phyloP scores from a whole-genome alignment of 2,329 filamentous ascomycete genomes.

The Dothiorella sarmentorum region DNA sequence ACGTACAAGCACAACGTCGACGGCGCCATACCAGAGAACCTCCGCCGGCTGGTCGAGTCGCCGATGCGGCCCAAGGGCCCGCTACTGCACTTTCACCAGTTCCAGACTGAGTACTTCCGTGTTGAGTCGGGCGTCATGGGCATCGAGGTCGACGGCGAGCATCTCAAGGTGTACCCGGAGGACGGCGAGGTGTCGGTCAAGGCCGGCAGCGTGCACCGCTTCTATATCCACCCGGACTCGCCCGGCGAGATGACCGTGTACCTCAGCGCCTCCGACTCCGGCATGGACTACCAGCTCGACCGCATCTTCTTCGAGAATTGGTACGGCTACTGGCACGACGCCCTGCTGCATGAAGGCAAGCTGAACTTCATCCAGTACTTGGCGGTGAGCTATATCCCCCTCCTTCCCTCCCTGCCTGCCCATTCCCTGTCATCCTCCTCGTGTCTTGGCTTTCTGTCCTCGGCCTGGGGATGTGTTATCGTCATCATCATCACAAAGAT shows the following conservation, averaged over 20 bases:
- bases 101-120: conserved; percentile 28
- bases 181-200: conserved; percentile 18
- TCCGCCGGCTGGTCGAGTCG: conserved; percentile 21
- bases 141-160: conserved; percentile 26
- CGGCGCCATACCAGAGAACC: conserved; percentile 19
- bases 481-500: no score
- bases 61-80: conserved; percentile 19
- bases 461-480: no score
- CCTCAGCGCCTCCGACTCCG: conserved; percentile 27
- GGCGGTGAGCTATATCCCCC: no score
- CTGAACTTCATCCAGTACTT: conserved; percentile 34
- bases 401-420: background rate
- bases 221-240: conserved; percentile 21
- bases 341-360: conserved; percentile 26
- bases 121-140: conserved; percentile 26
- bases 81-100: conserved; percentile 28
- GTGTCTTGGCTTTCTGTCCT: no score
- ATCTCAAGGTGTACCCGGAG: background rate
- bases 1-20: conserved; percentile 24
- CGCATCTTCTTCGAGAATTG: conserved; percentile 38
- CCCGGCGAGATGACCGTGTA: conserved; percentile 19
- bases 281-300: conserved; percentile 31
- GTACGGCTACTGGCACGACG: conserved; percentile 36
- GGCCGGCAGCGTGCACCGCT: conserved; percentile 22
- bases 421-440: background rate